Base-by-base conservation (phyloP, 345 rosid genomes). In the Rhizophora mangle region DNA sequence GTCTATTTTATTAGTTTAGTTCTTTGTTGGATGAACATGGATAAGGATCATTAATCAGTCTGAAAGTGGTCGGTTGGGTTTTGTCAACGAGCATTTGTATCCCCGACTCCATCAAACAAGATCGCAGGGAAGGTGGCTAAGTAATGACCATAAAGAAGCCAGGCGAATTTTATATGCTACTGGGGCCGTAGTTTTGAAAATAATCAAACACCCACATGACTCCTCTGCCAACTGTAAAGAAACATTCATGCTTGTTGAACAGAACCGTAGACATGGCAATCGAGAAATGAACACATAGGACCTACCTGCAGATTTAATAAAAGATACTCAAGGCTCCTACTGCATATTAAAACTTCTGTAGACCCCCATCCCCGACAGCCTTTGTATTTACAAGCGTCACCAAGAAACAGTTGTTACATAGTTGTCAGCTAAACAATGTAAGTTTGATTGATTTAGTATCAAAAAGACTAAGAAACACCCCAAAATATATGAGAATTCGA, bases 61-160 rank as follows among this genome's bases (percentile, higher is more conserved):
- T 24, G 24, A 54, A 22, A 22, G 22, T 24, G 49, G 51, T 22
- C 0, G 31, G 43, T 7, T 22, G 49, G 18, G 16, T 43, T 13
- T 43, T 43, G 49, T 59, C 53, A 58, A 68, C 52, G 64, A 68
- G 39, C 32, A 63, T 65, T 22, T 64, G 58, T 67, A 26, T 34
- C 52, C 13, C 55, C 46, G 15, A 2, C 43, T 18, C 3, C 49
- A 27, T 71, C 56, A 53, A 63, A n/a, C 54, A 37, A 43, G 3
- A 13, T 13, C 49, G 5, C 15, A 3, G 21, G 52, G 29, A 66
- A 31, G 39, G 22, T 51, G 37, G 31, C 24, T 53, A 3, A 53
- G 3, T 6, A 53, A 15, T 31, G 4, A 1, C 9, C 36, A 1
- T 18, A 52, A 52, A 4, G 29, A 9, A 6, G 13, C 37, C 18